Evolutionary conservation across 1,284 basidiomycete genomes (phyloP).

Genomic region (Heterobasidion irregulare): DNA sequence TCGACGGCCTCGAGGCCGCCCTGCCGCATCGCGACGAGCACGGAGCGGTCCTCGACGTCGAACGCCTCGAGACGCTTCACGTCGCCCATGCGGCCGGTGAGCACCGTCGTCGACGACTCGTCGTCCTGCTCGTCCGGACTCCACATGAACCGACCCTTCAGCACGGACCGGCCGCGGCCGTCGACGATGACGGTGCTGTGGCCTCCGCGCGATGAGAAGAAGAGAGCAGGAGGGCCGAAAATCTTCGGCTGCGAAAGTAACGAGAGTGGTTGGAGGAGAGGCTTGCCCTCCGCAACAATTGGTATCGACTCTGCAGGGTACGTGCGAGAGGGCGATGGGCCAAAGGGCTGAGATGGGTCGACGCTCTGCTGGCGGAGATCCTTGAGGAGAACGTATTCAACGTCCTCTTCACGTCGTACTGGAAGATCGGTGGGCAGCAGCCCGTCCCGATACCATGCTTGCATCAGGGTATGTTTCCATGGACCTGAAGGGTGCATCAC

Average conservation of each 20-base stretch:
- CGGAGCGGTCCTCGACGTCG: conserved; percentile 61
- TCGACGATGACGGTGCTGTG: conserved; percentile 82
- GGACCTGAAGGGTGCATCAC: conserved; percentile 40
- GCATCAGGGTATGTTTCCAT: conserved; percentile 80
- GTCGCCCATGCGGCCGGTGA: conserved; percentile 54
- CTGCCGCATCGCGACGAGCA: conserved; percentile 75
- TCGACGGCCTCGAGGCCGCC: conserved; percentile 75
- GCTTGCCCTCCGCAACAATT: conserved; percentile 34
- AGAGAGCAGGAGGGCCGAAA: conserved; percentile 79
- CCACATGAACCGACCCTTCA: conserved; percentile 74
- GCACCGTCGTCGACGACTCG: conserved; percentile 21
- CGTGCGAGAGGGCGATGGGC: conserved; percentile 35
- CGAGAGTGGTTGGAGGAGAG: conserved; percentile 68
- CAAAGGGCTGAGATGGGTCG: conserved; percentile 72
- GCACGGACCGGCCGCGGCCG: conserved; percentile 69
- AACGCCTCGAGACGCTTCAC: conserved; percentile 73
- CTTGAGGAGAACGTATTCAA: conserved; percentile 55
- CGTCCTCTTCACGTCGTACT: conserved; percentile 66
- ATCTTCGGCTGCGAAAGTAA: conserved; percentile 73
- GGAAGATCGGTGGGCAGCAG: conserved; percentile 72
- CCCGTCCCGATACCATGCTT: conserved; percentile 78
- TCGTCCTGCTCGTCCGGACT: conserved; percentile 56
- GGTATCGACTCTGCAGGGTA: conserved; percentile 9
- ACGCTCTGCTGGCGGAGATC: conserved; percentile 68
- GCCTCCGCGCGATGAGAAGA: conserved; percentile 79